Evolutionary conservation across 371 early-diverging fungal species (phyloP).

Genomic region (Lichtheimia ramosa): DNA sequence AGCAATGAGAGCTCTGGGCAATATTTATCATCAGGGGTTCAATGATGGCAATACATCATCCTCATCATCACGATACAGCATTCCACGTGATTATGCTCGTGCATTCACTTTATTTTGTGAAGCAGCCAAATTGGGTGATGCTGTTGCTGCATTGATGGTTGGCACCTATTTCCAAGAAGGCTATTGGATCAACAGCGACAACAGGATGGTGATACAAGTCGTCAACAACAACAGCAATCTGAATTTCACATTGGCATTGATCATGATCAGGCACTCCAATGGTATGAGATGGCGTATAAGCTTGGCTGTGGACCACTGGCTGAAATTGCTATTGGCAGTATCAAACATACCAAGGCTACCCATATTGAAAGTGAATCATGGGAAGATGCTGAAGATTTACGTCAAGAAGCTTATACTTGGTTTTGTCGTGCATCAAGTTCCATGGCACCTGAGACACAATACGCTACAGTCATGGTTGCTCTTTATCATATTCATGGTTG

Average conservation of each 20-base stretch:
- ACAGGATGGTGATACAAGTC: no score
- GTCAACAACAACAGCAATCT: background rate
- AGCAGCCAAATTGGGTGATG: constrained; percentile 18
- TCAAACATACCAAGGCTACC: constrained; percentile 17
- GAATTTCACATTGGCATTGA: constrained; percentile 11
- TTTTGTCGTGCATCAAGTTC: constrained; percentile 11
- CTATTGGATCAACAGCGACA: constrained; percentile 2
- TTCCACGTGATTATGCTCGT: constrained; percentile 12
- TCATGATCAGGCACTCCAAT: constrained; percentile 15
- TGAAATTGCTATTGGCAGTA: constrained; percentile 18
- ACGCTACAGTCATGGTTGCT: constrained; percentile 27
- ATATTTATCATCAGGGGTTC: constrained; percentile 21
- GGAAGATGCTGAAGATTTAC: constrained; percentile 13
- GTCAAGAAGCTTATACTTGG: constrained; percentile 19
- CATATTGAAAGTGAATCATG: constrained; percentile 6
- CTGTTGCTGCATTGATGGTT: constrained; percentile 18
- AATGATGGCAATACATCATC: constrained; percentile 7
- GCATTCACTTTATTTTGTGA: constrained; percentile 20
- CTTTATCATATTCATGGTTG: constrained; percentile 29
- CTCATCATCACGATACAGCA: constrained; percentile 10
- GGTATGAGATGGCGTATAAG: constrained; percentile 18
- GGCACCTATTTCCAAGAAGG: constrained; percentile 29
- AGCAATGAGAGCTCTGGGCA: constrained; percentile 16
- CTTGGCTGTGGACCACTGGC: constrained; percentile 14
- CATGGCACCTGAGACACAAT: constrained; percentile 4